Conservation (phyloP, 2,329 filamentous ascomycete genomes). For the Aspergillus versicolor region DNA sequence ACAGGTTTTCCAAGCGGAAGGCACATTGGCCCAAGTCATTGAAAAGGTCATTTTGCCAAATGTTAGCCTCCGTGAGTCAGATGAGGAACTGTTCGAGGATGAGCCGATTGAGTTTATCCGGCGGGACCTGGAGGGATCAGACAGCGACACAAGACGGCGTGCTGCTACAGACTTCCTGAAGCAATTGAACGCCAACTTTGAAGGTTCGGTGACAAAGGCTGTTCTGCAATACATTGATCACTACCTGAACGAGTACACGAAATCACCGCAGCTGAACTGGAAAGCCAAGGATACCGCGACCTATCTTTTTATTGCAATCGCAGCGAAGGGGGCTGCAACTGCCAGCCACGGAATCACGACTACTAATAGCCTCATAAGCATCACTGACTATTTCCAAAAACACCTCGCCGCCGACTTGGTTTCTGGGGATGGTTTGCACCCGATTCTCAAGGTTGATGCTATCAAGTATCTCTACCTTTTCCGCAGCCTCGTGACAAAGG, state of each 20-base stretch:
- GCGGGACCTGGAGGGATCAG: conserved; percentile 90
- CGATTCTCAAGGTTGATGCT: conserved; percentile 92
- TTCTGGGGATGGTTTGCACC: conserved; percentile 65
- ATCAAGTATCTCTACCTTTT: conserved; percentile 98
- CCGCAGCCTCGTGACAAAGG: conserved; percentile 87
- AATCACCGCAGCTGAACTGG: conserved; percentile 72
- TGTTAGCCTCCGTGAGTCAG: conserved; percentile 84
- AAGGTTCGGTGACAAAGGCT: conserved; percentile 78
- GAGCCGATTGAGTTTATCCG: conserved; percentile 98
- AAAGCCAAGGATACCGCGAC: conserved; percentile 98
- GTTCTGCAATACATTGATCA: conserved; percentile 83
- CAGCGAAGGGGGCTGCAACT: conserved; percentile 85
- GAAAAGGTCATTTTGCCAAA: conserved; percentile 97
- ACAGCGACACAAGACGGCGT: conserved; percentile 87
- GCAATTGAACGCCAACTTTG: conserved; percentile 85
- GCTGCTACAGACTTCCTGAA: conserved; percentile 93
- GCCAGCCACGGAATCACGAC: conserved; percentile 86
- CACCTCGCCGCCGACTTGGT: conserved; percentile 88
- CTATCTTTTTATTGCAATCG: conserved; percentile 91
- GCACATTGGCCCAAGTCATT: conserved; percentile 79
- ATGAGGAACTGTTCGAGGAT: conserved; percentile 94
- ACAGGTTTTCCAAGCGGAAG: conserved; percentile 78
- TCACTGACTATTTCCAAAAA: conserved; percentile 92
- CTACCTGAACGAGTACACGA: conserved; percentile 73
- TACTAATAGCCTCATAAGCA: conserved; percentile 81